Base-by-base conservation (phyloP, 164 flowering plant species). In the Dillenia suffruticosa region DNA sequence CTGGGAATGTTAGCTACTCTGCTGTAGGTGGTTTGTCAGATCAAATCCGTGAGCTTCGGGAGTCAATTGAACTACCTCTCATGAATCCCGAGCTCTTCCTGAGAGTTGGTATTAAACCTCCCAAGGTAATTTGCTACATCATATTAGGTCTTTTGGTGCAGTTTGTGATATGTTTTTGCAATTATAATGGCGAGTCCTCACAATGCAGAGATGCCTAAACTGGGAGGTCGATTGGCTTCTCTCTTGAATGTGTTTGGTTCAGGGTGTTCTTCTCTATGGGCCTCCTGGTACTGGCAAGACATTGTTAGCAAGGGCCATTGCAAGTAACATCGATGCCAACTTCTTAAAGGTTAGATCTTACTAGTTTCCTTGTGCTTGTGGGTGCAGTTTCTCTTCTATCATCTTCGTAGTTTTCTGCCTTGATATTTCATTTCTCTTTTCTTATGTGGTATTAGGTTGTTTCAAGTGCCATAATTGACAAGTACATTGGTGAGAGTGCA, bases 21-120 rank as follows among this genome's bases (percentile, higher is more conserved):
- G 99, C 96, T 44, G 96, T 94, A n/a, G 99, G 99, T 59, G 97
- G 99, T 9, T 72, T 94, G 52, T 83, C 90, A 32, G 97, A 91
- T 81, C 99, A 94, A 70, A 84, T 86, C 56, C 80, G 87, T n/a
- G 89, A 86, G 66, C 77, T 91, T 5, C 82, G 96, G 67, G 99
- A 94, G 74, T 93, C 97, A 47, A 89, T 94, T 64, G 97, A 89
- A 69, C 75, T 94, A 8, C 97, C 97, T 63, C 85, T 94, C 1
- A 91, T 86, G 97, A 91, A 91, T 72, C 97, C 98, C 49, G 98
- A 94, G 65, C 95, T 91, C 68, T 94, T 94, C 70, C 64, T 89
- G 10, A 78, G 96, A 70, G 97, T 94, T 50, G 96, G 99, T 49
- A 89, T 91, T 44, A 91, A 91, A 64, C 97, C 96, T 63, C 99